Evolutionary conservation across 225 moss, liverwort and hornwort genomes (phyloP).

Genomic region (Anthoceros angustus): DNA sequence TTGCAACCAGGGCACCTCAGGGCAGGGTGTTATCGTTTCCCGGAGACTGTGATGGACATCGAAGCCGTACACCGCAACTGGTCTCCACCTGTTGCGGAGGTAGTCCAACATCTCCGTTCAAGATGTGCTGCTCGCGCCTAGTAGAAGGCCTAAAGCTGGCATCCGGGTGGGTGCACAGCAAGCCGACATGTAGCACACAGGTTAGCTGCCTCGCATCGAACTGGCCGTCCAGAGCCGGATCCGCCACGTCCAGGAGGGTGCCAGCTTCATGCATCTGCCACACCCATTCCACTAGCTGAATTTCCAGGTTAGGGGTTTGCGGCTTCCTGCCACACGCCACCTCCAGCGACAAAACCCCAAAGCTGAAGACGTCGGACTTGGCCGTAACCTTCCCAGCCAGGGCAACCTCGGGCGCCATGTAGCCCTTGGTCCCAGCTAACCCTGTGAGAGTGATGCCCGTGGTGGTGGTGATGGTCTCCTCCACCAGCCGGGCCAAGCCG

Average conservation of each 20-base stretch:
- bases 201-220: conserved; percentile 8
- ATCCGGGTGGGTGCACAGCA: conserved; percentile 18
- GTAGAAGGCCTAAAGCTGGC: conserved; percentile 12
- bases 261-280: conserved; percentile 9
- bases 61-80: not conserved
- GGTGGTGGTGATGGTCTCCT: conserved; percentile 3
- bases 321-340: conserved; percentile 8
- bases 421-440: conserved; percentile 9
- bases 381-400: not conserved
- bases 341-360: conserved; percentile 16
- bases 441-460: not conserved
- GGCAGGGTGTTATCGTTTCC: no score
- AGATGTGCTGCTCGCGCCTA: conserved; percentile 9
- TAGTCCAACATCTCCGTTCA: conserved; percentile 8
- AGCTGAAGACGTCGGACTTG: conserved; percentile 16
- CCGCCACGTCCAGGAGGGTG: conserved; percentile 7
- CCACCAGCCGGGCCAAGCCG: conserved; percentile 15
- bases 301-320: not conserved
- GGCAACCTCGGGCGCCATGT: conserved; percentile 3
- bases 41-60: no score
- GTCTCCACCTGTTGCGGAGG: conserved; percentile 7
- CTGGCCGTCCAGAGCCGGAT: not conserved
- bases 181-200: conserved; percentile 8
- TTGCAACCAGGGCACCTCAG: no score
- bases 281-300: conserved; percentile 10